Conservation (phyloP, 1,284 basidiomycete genomes). For the Tilletia indica region DNA sequence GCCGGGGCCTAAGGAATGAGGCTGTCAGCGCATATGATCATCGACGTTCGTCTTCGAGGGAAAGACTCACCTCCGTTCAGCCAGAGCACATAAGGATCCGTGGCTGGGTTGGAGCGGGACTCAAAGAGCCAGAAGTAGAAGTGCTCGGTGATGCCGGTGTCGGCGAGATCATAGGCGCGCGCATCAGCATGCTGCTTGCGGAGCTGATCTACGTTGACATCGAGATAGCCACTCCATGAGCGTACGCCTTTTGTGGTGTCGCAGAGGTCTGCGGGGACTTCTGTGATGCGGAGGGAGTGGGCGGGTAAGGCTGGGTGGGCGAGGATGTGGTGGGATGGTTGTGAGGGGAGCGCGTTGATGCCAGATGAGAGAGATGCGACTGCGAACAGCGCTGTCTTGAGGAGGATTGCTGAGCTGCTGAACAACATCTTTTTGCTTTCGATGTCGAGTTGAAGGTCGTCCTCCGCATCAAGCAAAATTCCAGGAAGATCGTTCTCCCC, state of each 20-base stretch:
- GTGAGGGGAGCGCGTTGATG: no score
- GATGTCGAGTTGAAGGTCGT: no score
- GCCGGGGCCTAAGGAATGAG: not conserved
- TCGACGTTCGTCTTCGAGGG: no score
- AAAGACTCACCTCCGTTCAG: slow-evolving; percentile 43
- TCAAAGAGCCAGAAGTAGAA: slow-evolving; percentile 56
- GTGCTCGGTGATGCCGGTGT: slow-evolving; percentile 48
- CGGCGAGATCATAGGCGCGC: not conserved
- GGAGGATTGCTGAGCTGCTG: no score
- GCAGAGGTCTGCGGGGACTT: slow-evolving; percentile 40
- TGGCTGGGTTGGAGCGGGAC: slow-evolving; percentile 43
- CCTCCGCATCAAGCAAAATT: no score
- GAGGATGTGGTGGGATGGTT: not conserved
- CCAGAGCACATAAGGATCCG: slow-evolving; percentile 51
- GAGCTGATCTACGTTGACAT: slow-evolving; percentile 51
- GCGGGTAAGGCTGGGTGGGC: slow-evolving; percentile 47
- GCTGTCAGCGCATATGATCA: no score
- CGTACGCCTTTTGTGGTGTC: slow-evolving; percentile 32
- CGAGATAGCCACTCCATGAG: slow-evolving; percentile 53
- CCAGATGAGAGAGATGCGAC: not conserved
- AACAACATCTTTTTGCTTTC: no score
- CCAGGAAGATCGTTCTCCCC: no score
- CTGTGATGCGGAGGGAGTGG: slow-evolving; percentile 47
- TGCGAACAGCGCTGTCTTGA: not conserved
- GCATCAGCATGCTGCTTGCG: slow-evolving; percentile 27